Evolutionary conservation across 345 rosid genomes (phyloP), one percentile per base, ranked within the genome.

Genomic region (Gossypium arboreum): DNA sequence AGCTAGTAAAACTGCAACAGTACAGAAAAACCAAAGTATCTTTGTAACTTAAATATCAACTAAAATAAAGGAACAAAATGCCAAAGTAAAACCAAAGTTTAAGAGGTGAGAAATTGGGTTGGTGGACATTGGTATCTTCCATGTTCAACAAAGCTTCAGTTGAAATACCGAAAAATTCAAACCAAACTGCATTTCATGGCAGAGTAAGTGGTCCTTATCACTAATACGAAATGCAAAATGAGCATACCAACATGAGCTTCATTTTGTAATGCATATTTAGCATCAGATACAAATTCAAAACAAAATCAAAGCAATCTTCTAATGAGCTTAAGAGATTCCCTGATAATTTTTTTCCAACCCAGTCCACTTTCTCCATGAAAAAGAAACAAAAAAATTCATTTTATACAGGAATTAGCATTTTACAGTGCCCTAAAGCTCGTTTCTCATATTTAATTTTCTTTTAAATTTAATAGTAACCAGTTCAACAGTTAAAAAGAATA

Each of bases 141-240:
- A 25, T 25, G 43, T 57, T 57, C 25, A 63, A 17, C 11, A 63
- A 64, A 64, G 15, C 68, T 39, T 64, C 68, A 64, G 7, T 64
- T 64, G 24, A 9, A 64, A 64, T 45, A 15, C 20, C 54, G 9
- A 29, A 66, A 44, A 66, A 66, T 44, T 39, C 54, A 66, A 66
- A 12, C 17, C 34, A 44, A 66, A 44, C 54, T 4, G n/a, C 54
- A 20, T 20, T 48, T 44, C 43, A 66, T 18, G 29, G 70, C 68
- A 65, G 68, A 9, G 27, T 66, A 66, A 66, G 50, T 43, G 20
- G 70, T 66, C 52, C 54, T 66, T 12, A 66, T 66, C 71, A 20
- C 71, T 66, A 66, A 66, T 44, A 20, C 4, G 12, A 66, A 18
- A 66, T 22, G 71, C 54, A 64, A 64, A 41, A 64, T 41, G 24